Percentiles rank a stretch among this genome's conserved stretches.
phyloP scores from a whole-genome alignment of 106 monocot species.

The Apostasia ramifera region DNA sequence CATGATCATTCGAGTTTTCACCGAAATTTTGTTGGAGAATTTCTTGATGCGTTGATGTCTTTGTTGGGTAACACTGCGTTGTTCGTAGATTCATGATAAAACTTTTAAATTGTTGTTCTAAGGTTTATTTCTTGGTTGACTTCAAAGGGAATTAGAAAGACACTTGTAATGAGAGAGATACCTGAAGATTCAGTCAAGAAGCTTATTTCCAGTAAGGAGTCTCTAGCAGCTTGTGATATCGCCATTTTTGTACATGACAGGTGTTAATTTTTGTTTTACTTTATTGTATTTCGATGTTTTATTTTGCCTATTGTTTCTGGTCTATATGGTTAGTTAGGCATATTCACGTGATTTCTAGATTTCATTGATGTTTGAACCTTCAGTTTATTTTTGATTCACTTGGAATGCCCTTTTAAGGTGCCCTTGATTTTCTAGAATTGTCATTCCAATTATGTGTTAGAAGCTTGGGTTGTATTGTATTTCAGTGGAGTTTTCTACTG shows the following conservation, averaged over 20 bases:
- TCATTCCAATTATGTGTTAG: too few species aligned
- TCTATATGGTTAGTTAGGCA: too few species aligned
- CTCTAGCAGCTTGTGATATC: slow-evolving; percentile 81
- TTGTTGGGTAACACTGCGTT: not conserved
- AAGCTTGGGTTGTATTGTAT: too few species aligned
- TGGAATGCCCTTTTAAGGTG: too few species aligned
- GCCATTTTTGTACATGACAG: slow-evolving; percentile 94
- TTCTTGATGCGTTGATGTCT: not conserved
- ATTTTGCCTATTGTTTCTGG: too few species aligned
- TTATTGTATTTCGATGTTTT: too few species aligned
- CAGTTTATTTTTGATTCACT: too few species aligned
- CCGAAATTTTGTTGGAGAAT: not conserved
- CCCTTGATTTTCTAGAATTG: too few species aligned
- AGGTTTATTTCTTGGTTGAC: not conserved
- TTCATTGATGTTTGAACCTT: too few species aligned
- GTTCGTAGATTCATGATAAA: not conserved
- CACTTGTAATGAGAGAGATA: slow-evolving; percentile 84
- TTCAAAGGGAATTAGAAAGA: slow-evolving; percentile 65
- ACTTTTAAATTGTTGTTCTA: not conserved
- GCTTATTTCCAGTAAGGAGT: slow-evolving; percentile 63
- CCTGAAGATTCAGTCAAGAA: slow-evolving; percentile 71
- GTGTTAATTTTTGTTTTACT: slow-evolving; percentile 15
- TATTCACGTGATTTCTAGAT: too few species aligned
- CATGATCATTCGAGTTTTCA: too few species aligned
- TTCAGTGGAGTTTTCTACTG: too few species aligned